Evolutionary conservation across 2,329 filamentous ascomycete species (phyloP), one percentile per base, ranked within the genome.

Genomic region (Cladosporium sp.): DNA sequence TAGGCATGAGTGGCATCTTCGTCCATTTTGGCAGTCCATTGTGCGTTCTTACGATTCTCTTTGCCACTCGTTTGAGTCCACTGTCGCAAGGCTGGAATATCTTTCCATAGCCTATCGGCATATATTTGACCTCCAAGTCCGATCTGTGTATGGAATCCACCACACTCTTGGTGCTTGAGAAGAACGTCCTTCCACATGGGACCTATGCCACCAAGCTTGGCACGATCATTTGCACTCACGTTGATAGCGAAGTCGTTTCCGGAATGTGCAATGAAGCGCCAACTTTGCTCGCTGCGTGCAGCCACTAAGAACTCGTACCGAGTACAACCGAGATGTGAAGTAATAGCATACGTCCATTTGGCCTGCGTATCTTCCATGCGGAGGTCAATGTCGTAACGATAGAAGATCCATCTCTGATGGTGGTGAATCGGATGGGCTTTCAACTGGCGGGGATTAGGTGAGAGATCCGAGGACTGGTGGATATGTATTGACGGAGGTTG

Each of bases 161-260:
- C 91, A 65, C 92, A 96, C 66, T 99, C 94, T 25, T 92, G 85
- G 67, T 99, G 96, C 80, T 97, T 97, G 74, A 97, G 91, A 70
- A 99, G 81, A 25, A 99, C 92, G 67, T 99, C 94, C 69, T 97
- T 97, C 94, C 94, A 99, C 93, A 99, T 96, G 70, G 94, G 90
- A 0, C 92, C 90, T 1, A 95, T 83, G 1, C 94, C 94, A 28
- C 94, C 94, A 1, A 97, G 82, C 66, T 88, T 90, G 32, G 87
- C 84, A 42, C 93, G 84, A 66, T 99, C 94, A 60, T 88, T 91
- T 56, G 91, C 87, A 61, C 87, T 91, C 1, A 96, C 94, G 62
- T 89, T 88, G 25, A 95, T 81, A 0, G 91, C 89, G 72, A 97
- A 99, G 71, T 99, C 94, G 69, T 97, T 97, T 3, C 93, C 93